Evolutionary conservation across 805 yeast species (phyloP).

Genomic region (Candida saitoana): DNA sequence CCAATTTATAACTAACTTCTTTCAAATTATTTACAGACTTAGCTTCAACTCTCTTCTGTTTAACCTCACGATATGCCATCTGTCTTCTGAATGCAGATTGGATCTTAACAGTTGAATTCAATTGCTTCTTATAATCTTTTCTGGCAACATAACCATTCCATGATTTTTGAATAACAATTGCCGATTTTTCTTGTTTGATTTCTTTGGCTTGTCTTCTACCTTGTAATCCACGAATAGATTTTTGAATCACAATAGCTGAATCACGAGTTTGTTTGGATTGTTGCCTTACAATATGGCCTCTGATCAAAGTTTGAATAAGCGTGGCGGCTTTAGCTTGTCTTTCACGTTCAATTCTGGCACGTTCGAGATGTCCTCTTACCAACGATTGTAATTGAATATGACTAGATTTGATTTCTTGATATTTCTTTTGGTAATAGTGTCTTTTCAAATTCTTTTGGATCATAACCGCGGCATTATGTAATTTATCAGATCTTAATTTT

Average conservation of each 20-base stretch:
- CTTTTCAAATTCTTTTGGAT: conserved; percentile 82
- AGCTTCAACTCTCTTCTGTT: conserved; percentile 74
- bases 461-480: conserved; percentile 71
- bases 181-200: conserved; percentile 57
- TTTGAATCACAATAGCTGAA: conserved; percentile 44
- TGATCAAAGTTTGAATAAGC: conserved; percentile 61
- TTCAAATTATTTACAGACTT: conserved; percentile 85
- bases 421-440: conserved; percentile 58
- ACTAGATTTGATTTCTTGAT: conserved; percentile 49
- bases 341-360: conserved; percentile 53
- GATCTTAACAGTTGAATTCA: conserved; percentile 58
- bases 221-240: conserved; percentile 46
- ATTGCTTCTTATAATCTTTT: conserved; percentile 40
- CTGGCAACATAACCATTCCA: conserved; percentile 70
- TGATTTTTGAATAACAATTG: conserved; percentile 65
- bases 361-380: conserved; percentile 57
- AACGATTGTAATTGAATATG: conserved; percentile 56
- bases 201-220: conserved; percentile 51
- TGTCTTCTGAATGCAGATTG: conserved; percentile 79
- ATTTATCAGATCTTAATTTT: conserved; percentile 74
- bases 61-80: conserved; percentile 63
- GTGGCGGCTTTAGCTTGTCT: conserved; percentile 61
- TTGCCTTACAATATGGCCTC: conserved; percentile 51
- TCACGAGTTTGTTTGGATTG: conserved; percentile 26
- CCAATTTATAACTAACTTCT: conserved; percentile 89